phyloP scores from a whole-genome alignment of 768 basidiomycete genomes.

The Podaxis carcinomalis region DNA sequence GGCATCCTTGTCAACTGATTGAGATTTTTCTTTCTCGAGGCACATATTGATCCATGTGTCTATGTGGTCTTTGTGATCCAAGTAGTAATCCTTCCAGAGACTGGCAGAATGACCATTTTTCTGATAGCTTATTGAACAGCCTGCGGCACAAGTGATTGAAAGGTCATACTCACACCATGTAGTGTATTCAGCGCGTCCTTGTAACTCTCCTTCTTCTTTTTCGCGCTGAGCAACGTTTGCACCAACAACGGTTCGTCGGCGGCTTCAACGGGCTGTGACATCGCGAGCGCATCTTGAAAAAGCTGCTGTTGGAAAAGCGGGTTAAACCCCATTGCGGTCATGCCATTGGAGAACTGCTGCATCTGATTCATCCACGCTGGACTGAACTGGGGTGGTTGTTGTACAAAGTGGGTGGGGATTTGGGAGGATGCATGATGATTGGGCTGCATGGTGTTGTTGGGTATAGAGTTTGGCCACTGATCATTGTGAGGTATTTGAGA shows the following conservation, averaged over 20 bases:
- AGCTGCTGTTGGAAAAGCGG: slow-evolving; percentile 48
- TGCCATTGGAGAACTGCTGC: slow-evolving; percentile 26
- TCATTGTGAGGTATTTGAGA: slow-evolving; percentile 4
- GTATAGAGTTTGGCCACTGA: slow-evolving; percentile 5
- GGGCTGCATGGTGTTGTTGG: slow-evolving; percentile 1
- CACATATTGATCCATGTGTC: slow-evolving; percentile 41
- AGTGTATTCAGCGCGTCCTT: slow-evolving; percentile 64
- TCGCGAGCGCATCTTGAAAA: slow-evolving; percentile 49
- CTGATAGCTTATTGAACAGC: slow-evolving; percentile 25
- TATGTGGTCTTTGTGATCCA: slow-evolving; percentile 62
- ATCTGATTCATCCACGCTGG: slow-evolving; percentile 32
- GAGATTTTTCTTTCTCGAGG: slow-evolving; percentile 23
- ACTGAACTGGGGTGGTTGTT: slow-evolving; percentile 29
- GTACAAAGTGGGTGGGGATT: slow-evolving; percentile 16
- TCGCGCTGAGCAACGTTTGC: slow-evolving; percentile 38
- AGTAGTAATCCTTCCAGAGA: slow-evolving; percentile 79
- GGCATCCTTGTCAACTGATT: slow-evolving; percentile 9
- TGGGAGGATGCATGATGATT: not conserved
- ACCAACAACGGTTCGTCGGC: slow-evolving; percentile 60
- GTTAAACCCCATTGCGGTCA: slow-evolving; percentile 32
- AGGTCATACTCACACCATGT: slow-evolving; percentile 48
- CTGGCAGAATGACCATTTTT: slow-evolving; percentile 50
- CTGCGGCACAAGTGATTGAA: slow-evolving; percentile 4
- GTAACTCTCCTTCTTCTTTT: slow-evolving; percentile 44
- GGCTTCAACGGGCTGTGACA: slow-evolving; percentile 49